Conservation (phyloP, 2,329 filamentous ascomycete genomes). For the Sphaerulina vaccinii region DNA sequence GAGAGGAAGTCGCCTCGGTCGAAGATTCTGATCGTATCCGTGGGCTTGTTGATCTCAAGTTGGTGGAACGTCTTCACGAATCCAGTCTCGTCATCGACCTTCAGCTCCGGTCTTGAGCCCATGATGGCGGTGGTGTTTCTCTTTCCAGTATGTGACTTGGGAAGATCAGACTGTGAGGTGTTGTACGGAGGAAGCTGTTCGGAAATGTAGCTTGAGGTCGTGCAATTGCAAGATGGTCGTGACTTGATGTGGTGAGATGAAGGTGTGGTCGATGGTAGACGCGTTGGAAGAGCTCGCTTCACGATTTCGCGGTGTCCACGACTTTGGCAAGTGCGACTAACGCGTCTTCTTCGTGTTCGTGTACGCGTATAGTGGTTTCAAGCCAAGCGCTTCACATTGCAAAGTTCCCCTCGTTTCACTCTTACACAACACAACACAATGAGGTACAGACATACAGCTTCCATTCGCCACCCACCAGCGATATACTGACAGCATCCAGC, state of each 20-base stretch:
- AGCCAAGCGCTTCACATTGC: conserved; percentile 3
- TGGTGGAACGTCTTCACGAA: conserved; percentile 96
- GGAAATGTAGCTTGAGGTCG: too few relatives aligned
- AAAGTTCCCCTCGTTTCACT: neutral
- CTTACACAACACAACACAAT: neutral
- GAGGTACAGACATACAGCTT: neutral
- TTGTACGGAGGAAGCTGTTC: neutral
- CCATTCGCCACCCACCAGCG: neutral
- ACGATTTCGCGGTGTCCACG: neutral
- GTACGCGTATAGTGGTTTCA: neutral
- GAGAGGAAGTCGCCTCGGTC: conserved; percentile 95
- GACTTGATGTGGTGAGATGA: neutral
- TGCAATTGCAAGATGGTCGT: neutral
- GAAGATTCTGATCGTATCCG: conserved; percentile 85
- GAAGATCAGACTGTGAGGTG: neutral
- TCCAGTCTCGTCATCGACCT: conserved; percentile 90
- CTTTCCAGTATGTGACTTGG: neutral
- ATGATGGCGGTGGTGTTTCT: conserved; percentile 36
- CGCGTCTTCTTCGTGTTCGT: neutral
- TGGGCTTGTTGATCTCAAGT: conserved; percentile 67
- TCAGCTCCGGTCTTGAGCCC: conserved; percentile 58
- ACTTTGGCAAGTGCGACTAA: neutral
- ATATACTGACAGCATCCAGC: neutral
- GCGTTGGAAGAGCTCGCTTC: neutral
- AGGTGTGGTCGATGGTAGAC: neutral